These are phyloP conservation scores for Salix exigua DNA, from an alignment of 345 rosid genomes.

Conservation along the genomic window DNA sequence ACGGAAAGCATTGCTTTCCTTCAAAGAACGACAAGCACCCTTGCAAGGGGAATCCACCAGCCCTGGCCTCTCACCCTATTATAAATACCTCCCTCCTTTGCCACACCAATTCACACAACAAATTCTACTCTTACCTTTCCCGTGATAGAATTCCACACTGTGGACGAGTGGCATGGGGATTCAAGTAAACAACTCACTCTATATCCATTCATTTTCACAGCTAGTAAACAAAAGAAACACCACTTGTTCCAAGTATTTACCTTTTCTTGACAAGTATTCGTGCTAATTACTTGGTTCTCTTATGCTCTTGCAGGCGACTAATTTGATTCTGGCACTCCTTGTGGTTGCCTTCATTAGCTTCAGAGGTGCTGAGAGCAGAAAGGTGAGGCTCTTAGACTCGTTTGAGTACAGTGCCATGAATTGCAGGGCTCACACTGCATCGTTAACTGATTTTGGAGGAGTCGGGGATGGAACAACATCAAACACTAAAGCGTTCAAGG, in stretches of 20 bases:
- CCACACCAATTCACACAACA: conserved; percentile 6
- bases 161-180: conserved; percentile 5
- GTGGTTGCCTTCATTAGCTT: conserved; percentile 16
- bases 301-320: conserved; percentile 25
- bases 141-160: conserved; percentile 15
- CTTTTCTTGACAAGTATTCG: background rate
- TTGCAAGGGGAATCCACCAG: background rate
- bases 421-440: conserved; percentile 76
- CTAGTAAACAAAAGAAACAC: background rate
- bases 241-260: background rate
- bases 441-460: conserved; percentile 82
- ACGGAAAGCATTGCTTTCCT: conserved; percentile 23
- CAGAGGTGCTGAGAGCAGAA: conserved; percentile 44
- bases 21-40: conserved; percentile 11
- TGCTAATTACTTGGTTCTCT: background rate
- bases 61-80: conserved; percentile 10
- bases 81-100: conserved; percentile 15
- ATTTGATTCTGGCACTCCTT: conserved; percentile 11
- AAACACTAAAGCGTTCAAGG: conserved; percentile 76
- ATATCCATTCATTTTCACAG: background rate
- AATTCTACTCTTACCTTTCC: background rate
- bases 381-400: conserved; percentile 21
- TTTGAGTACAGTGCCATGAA: conserved; percentile 68
- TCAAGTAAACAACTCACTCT: conserved; percentile 17
- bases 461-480: conserved; percentile 78